These are phyloP conservation scores for Blastobotrys arbuscula DNA, from an alignment of 1,139 yeast genomes.

Conservation along the genomic window DNA sequence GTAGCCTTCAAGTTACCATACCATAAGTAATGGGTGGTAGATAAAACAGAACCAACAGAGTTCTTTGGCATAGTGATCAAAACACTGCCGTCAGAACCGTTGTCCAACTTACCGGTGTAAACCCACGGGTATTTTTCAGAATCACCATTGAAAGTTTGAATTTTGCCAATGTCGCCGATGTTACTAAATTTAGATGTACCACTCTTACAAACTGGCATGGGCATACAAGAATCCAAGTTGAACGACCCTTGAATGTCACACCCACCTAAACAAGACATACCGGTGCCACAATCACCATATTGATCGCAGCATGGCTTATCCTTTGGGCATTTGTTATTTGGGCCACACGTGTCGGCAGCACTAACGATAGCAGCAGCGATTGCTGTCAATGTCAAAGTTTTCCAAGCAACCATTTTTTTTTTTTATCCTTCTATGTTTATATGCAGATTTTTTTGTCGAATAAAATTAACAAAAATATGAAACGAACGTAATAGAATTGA, in stretches of 20 bases:
- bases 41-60: slow-evolving; percentile 71
- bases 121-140: slow-evolving; percentile 63
- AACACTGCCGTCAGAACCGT: slow-evolving; percentile 46
- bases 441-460: background rate
- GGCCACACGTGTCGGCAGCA: slow-evolving; percentile 34
- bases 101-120: slow-evolving; percentile 52
- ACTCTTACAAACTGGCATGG: slow-evolving; percentile 48
- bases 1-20: slow-evolving; percentile 73
- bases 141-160: slow-evolving; percentile 63
- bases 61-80: slow-evolving; percentile 74
- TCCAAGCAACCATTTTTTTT: slow-evolving; percentile 14
- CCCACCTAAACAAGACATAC: slow-evolving; percentile 71
- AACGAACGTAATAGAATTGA: slow-evolving; percentile 2
- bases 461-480: background rate
- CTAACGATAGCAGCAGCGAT: slow-evolving; percentile 22
- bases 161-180: slow-evolving; percentile 33
- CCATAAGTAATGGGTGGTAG: slow-evolving; percentile 79
- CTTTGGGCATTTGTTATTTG: slow-evolving; percentile 50
- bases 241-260: slow-evolving; percentile 67
- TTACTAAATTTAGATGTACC: slow-evolving; percentile 26
- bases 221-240: slow-evolving; percentile 59
- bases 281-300: slow-evolving; percentile 76
- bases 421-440: background rate
- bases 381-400: slow-evolving; percentile 10
- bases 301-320: slow-evolving; percentile 73